phyloP scores from a whole-genome alignment of 225 moss, liverwort and hornwort species.

The Climacium dendroides region DNA sequence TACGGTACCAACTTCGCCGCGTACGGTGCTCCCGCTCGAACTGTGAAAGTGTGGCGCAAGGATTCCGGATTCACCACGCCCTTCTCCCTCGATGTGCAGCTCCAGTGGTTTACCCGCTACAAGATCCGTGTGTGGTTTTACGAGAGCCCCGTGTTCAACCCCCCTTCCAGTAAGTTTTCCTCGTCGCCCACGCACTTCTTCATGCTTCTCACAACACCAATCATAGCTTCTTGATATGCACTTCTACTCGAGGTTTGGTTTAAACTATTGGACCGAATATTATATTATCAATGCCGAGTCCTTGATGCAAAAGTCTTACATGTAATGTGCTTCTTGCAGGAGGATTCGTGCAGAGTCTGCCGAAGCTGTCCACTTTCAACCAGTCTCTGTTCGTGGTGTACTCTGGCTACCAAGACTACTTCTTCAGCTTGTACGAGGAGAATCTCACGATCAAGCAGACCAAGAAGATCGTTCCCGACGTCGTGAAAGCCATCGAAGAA shows the following conservation, averaged over 20 bases:
- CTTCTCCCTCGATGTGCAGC: constrained; percentile 31
- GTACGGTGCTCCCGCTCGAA: constrained; percentile 21
- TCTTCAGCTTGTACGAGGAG: neutral
- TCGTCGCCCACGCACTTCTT: neutral
- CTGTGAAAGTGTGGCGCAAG: neutral
- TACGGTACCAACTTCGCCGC: constrained; percentile 35
- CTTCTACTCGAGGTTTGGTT: neutral
- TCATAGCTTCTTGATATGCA: neutral
- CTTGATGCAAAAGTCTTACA: neutral
- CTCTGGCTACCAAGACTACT: constrained; percentile 2
- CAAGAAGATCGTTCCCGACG: neutral
- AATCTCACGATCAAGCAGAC: neutral
- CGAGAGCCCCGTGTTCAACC: constrained; percentile 9
- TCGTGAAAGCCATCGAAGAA: neutral
- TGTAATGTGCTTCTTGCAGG: neutral
- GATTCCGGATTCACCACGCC: neutral
- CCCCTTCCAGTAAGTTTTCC: neutral
- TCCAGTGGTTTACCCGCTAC: constrained; percentile 36
- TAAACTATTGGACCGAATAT: neutral
- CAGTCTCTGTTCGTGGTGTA: neutral
- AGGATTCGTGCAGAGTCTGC: neutral
- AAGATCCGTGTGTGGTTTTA: constrained; percentile 17
- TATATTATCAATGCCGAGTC: neutral
- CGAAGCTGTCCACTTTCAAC: neutral
- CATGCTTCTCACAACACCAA: neutral